These are phyloP conservation scores for Microthyrium microscopicum DNA, from an alignment of 2,329 filamentous ascomycete species.

Conservation along the genomic window DNA sequence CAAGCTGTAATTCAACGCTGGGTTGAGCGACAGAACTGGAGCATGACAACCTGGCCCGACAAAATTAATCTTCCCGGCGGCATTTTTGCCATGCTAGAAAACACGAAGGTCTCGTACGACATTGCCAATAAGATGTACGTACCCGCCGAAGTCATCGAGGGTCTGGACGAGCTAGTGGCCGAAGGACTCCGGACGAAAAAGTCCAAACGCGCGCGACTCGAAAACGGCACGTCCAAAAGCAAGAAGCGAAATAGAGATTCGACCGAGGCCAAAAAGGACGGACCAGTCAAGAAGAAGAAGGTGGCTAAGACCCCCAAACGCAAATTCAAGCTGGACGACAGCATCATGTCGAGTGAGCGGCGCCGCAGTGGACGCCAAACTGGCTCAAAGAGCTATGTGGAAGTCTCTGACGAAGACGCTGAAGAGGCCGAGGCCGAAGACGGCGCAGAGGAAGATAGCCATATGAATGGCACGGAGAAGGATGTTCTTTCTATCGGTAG, in stretches of 20 bases:
- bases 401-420: constrained; percentile 26
- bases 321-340: constrained; percentile 10
- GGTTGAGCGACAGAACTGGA: constrained; percentile 74
- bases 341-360: constrained; percentile 22
- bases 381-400: constrained; percentile 27
- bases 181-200: constrained; percentile 46
- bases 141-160: constrained; percentile 55
- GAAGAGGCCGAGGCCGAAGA: background rate
- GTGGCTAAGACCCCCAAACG: constrained; percentile 18
- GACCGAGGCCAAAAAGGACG: constrained; percentile 16
- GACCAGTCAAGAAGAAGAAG: constrained; percentile 23
- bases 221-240: constrained; percentile 11
- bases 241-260: constrained; percentile 19
- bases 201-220: constrained; percentile 11
- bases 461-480: background rate
- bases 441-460: background rate
- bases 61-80: constrained; percentile 61
- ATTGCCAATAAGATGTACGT: constrained; percentile 78
- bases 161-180: constrained; percentile 61
- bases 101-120: constrained; percentile 62
- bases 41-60: constrained; percentile 64
- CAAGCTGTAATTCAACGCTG: constrained; percentile 70
- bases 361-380: constrained; percentile 27
- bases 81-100: constrained; percentile 59
- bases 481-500: too few species aligned